Conservation (phyloP, 2,329 filamentous ascomycete species). For the Colletotrichum karsti region DNA sequence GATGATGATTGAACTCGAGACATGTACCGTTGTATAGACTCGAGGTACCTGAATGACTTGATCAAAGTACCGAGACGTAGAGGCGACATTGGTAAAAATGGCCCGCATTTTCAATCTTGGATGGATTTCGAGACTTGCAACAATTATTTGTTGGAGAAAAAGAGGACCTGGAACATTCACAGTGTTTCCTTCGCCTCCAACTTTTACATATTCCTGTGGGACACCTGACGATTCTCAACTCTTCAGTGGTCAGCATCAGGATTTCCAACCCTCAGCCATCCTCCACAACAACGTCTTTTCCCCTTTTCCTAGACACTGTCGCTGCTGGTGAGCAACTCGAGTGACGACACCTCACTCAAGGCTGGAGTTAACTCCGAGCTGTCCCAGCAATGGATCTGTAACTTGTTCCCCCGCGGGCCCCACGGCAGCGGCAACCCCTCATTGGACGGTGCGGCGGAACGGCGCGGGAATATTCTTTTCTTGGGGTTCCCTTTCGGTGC, state of each 20-base stretch:
- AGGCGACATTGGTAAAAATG: neutral
- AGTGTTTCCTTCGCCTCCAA: neutral
- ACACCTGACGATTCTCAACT: neutral
- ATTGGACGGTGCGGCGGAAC: slow-evolving; percentile 9
- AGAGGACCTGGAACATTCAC: neutral
- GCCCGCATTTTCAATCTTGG: neutral
- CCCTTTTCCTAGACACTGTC: neutral
- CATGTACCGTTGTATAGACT: neutral
- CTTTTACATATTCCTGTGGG: neutral
- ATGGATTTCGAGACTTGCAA: neutral
- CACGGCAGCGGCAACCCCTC: slow-evolving; percentile 8
- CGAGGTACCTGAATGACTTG: neutral
- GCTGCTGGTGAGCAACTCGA: neutral
- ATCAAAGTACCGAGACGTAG: neutral
- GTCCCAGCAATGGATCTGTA: neutral
- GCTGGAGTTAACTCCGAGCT: neutral
- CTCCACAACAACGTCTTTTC: neutral
- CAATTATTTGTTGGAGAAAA: slow-evolving; percentile 7
- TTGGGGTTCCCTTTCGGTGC: neutral
- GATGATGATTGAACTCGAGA: neutral
- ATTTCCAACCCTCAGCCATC: neutral
- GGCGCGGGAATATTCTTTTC: slow-evolving; percentile 7
- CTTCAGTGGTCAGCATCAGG: neutral
- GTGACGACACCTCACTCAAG: neutral
- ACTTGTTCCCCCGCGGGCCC: neutral